A percentile compares a stretch with the other conserved stretches of the same genome.
These are phyloP conservation scores for Helminthosporium solani DNA, from an alignment of 2,329 filamentous ascomycete species.

Conservation along the genomic window DNA sequence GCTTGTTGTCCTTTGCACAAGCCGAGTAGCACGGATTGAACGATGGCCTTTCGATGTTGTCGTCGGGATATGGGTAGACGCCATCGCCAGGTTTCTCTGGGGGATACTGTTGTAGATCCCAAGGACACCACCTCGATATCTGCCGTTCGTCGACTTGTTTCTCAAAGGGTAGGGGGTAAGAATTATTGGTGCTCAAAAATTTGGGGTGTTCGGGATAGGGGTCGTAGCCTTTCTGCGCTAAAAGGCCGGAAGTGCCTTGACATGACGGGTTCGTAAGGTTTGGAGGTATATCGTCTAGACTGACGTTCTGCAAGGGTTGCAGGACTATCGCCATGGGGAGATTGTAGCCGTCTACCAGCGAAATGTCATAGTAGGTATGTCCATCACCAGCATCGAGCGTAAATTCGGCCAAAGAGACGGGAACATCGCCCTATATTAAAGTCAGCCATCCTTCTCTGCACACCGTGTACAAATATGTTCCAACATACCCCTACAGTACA, in stretches of 20 bases:
- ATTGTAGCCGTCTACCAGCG: constrained; percentile 83
- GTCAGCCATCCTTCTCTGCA: constrained; percentile 6
- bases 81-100: constrained; percentile 72
- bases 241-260: constrained; percentile 68
- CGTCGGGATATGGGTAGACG: constrained; percentile 78
- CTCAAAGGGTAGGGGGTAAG: constrained; percentile 69
- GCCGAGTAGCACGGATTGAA: constrained; percentile 79
- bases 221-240: constrained; percentile 48
- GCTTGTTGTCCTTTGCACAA: constrained; percentile 67
- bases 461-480: background rate
- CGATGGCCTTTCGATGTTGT: constrained; percentile 65
- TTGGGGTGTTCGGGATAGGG: constrained; percentile 53
- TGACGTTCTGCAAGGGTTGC: constrained; percentile 58
- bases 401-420: constrained; percentile 78
- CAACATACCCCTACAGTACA: constrained; percentile 67
- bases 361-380: constrained; percentile 82
- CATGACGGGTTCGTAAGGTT: constrained; percentile 77
- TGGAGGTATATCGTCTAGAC: constrained; percentile 64
- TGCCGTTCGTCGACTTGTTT: constrained; percentile 56
- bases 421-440: constrained; percentile 64
- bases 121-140: constrained; percentile 74
- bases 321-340: constrained; percentile 64
- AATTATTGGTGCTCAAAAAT: constrained; percentile 62
- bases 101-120: constrained; percentile 69
- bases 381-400: constrained; percentile 67